Evolutionary conservation across 305 asterid genomes (phyloP), one percentile per base, ranked within the genome.

Genomic region (Plantago coronopus): DNA sequence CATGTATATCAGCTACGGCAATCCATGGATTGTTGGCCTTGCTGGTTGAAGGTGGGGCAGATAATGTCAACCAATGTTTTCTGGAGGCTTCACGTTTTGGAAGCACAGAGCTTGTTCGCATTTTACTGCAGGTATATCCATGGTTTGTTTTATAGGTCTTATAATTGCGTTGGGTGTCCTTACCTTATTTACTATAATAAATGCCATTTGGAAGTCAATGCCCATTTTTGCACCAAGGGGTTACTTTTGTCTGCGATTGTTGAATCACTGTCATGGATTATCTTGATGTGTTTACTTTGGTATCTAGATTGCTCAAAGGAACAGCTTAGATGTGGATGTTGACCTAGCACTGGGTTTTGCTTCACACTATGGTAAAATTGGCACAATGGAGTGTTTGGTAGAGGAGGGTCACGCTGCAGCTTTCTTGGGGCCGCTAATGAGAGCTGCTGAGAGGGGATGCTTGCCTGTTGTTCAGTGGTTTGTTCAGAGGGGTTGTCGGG

Each of bases 41-140:
- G 91, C 81, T 91, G 69, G 97, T 89, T 49, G 98, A 91, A 69
- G 94, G 98, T 17, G 97, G 98, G 40, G 98, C 98, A 9, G 96
- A 91, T 75, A 91, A 91, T 74, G 97, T 91, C 57, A 91, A 89
- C 74, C 97, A 91, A 66, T 86, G 98, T 70, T 91, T 91, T 76
- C 88, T 91, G 66, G 98, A 91, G 83, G 98, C 98, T 48, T 87
- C 98, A 15, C 94, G 96, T 29, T 91, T 91, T 74, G 97, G 98
- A 63, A 91, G 98, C 80, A 91, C 98, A 17, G 98, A 88, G 77
- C 97, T 91, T 61, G 98, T 91, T 65, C 98, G 97, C 68, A 89
- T 91, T 72, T 68, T 91, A 53, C 81, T 91, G 74, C 97, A 91
- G 98, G 98, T 91, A 79, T 65, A 53, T 4, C 31, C 16, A 15